These are phyloP conservation scores for Yamadazyma scolyti DNA, from an alignment of 805 yeast species.

Conservation along the genomic window DNA sequence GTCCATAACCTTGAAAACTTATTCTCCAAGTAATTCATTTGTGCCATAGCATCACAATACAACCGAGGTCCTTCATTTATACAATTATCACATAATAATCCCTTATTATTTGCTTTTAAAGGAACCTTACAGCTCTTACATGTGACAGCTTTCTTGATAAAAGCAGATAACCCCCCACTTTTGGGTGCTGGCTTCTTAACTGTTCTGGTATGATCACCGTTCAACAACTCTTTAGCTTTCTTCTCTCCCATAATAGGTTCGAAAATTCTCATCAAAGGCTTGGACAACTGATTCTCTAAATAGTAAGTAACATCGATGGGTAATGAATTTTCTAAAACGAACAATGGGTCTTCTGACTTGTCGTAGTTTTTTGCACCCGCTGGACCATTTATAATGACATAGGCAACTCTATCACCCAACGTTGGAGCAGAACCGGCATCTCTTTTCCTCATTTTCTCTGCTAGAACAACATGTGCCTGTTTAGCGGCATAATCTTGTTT, in stretches of 20 bases:
- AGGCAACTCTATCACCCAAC: constrained; percentile 96
- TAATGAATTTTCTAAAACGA: constrained; percentile 84
- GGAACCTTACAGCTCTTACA: constrained; percentile 90
- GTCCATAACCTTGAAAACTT: constrained; percentile 93
- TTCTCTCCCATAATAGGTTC: constrained; percentile 91
- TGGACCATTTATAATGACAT: constrained; percentile 71
- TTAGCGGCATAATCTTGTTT: constrained; percentile 90
- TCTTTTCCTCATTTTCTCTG: constrained; percentile 93
- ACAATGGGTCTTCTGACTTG: constrained; percentile 95
- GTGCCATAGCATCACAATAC: constrained; percentile 77
- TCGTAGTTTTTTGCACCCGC: constrained; percentile 87
- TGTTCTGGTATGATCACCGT: constrained; percentile 81
- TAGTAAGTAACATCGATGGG: constrained; percentile 95
- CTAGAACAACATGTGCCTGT: constrained; percentile 95
- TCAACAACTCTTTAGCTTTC: constrained; percentile 72
- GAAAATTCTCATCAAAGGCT: constrained; percentile 89
- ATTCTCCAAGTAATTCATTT: constrained; percentile 74
- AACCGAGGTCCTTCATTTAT: constrained; percentile 72
- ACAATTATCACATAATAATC: constrained; percentile 83
- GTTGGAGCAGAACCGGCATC: constrained; percentile 98
- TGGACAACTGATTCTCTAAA: constrained; percentile 85
- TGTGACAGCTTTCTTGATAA: constrained; percentile 82
- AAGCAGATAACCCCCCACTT: constrained; percentile 85
- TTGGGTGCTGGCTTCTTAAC: constrained; percentile 71
- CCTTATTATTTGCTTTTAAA: constrained; percentile 53